Evolutionary conservation across 352 stramenopile genomes (phyloP).

Genomic region (Peronosclerospora sorghi): DNA sequence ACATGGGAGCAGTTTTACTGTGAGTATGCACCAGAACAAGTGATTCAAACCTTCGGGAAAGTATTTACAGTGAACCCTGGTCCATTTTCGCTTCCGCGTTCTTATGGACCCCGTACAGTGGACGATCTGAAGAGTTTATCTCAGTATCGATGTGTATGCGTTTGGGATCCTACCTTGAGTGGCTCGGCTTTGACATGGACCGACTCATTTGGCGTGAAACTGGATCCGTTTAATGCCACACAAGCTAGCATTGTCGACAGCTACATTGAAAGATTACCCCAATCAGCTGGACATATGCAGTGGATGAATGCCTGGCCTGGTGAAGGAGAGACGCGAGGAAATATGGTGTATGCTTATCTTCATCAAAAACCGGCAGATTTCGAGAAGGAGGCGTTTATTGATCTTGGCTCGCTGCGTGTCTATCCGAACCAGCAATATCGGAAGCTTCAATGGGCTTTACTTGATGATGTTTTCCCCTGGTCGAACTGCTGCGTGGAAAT

Average conservation of each 20-base stretch:
- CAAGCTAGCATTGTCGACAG: constrained; percentile 8
- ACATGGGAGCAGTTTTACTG: constrained; percentile 19
- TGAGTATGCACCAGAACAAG: not conserved
- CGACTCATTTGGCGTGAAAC: constrained; percentile 2
- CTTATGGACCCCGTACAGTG: constrained; percentile 4
- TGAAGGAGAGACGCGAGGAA: constrained; percentile 22
- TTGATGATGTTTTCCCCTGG: constrained; percentile 35
- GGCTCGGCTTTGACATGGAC: constrained; percentile 22
- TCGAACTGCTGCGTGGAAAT: constrained; percentile 19
- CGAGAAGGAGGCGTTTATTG: constrained; percentile 19
- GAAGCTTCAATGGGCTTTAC: constrained; percentile 30
- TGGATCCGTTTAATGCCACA: constrained; percentile 34
- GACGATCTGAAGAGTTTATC: constrained; percentile 6
- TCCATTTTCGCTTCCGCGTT: constrained; percentile 10
- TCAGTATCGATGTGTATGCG: constrained; percentile 16
- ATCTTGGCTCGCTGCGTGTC: constrained; percentile 27
- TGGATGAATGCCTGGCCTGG: constrained; percentile 40
- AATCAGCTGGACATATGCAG: constrained; percentile 10
- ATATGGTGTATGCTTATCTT: constrained; percentile 34
- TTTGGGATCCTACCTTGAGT: constrained; percentile 26
- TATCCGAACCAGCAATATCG: constrained; percentile 40
- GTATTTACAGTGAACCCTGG: constrained; percentile 10
- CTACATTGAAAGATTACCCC: constrained; percentile 27
- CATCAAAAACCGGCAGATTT: constrained; percentile 10
- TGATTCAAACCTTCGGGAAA: not conserved